A percentile compares a stretch with the other conserved stretches of the same genome.
phyloP scores from a whole-genome alignment of 2,329 filamentous ascomycete genomes.

The Periconia sp. region DNA sequence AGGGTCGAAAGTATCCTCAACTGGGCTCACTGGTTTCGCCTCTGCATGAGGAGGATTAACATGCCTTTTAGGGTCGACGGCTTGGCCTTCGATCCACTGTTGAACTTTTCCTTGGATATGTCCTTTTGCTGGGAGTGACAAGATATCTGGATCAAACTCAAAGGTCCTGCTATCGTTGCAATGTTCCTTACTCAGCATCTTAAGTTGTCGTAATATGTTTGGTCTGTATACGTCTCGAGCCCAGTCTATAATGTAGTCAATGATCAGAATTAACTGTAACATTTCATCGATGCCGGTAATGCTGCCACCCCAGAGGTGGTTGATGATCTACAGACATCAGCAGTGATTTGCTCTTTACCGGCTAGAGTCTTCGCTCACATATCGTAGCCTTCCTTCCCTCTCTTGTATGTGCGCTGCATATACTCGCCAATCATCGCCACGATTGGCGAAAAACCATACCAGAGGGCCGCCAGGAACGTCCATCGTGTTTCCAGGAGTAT shows the following conservation, averaged over 20 bases:
- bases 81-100: conserved; percentile 10
- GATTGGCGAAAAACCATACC: conserved; percentile 22
- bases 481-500: conserved; percentile 16
- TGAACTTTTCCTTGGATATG: conserved; percentile 9
- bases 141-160: conserved; percentile 10
- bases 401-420: conserved; percentile 17
- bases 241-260: conserved; percentile 31
- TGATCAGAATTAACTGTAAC: conserved; percentile 25
- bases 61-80: not conserved
- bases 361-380: conserved; percentile 7
- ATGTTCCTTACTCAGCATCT: conserved; percentile 4
- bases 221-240: conserved; percentile 22
- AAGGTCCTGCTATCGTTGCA: not conserved
- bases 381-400: conserved; percentile 7
- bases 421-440: conserved; percentile 23
- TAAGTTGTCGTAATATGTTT: conserved; percentile 23
- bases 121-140: no score
- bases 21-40: not conserved
- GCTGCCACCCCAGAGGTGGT: conserved; percentile 22
- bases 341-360: not conserved
- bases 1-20: not conserved
- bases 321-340: conserved; percentile 9
- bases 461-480: conserved; percentile 21
- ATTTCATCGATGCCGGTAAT: conserved; percentile 19
- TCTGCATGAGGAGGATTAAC: not conserved